phyloP scores from a whole-genome alignment of 106 monocot species.

The Dendrobium officinale region DNA sequence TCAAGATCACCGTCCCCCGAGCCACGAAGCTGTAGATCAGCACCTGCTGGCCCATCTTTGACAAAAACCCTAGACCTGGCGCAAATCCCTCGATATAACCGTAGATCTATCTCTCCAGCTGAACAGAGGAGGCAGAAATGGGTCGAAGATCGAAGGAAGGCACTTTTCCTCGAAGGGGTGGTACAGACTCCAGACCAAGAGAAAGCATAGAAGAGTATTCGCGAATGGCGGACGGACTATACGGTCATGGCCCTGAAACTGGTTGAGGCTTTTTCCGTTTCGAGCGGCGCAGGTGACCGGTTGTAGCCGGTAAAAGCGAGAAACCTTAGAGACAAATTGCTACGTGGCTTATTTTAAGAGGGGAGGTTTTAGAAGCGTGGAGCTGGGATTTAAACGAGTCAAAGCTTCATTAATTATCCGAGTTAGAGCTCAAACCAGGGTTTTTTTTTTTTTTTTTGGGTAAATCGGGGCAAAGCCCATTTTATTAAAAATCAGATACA shows the following conservation, averaged over 20 bases:
- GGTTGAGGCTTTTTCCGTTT: not conserved
- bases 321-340: too few species aligned
- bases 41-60: slow-evolving; percentile 22
- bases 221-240: not conserved
- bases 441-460: too few species aligned
- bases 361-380: too few species aligned
- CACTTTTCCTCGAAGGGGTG: not conserved
- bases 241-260: not conserved
- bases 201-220: not conserved
- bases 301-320: not conserved
- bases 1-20: slow-evolving; percentile 22
- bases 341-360: too few species aligned
- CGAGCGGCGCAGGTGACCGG: not conserved
- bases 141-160: not conserved
- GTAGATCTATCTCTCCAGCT: not conserved
- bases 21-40: slow-evolving; percentile 35
- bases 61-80: not conserved
- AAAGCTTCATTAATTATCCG: too few species aligned
- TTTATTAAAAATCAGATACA: too few species aligned
- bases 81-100: not conserved
- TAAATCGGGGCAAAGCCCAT: too few species aligned
- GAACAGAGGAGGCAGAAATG: not conserved
- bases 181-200: not conserved
- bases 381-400: too few species aligned
- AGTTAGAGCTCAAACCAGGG: too few species aligned